These are phyloP conservation scores for Vickermania ingenoplastis DNA, from an alignment of 208 protist genomes.

Conservation along the genomic window DNA sequence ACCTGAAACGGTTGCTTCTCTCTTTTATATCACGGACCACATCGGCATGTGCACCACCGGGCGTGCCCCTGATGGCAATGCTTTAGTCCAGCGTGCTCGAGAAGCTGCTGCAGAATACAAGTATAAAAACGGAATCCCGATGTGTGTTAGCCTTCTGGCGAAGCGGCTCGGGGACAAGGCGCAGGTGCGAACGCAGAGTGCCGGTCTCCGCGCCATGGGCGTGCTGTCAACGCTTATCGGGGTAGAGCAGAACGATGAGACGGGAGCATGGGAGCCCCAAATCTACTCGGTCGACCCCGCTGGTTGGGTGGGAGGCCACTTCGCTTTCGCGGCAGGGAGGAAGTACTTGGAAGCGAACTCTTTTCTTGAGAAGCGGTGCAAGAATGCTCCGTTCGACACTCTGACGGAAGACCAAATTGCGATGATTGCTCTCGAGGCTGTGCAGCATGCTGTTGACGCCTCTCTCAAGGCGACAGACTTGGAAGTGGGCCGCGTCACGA, in stretches of 20 bases:
- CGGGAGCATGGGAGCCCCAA: constrained; percentile 68
- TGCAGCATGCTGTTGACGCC: constrained; percentile 67
- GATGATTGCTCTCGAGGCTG: constrained; percentile 71
- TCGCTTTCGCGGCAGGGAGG: constrained; percentile 85
- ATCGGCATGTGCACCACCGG: constrained; percentile 96
- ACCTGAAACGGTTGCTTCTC: constrained; percentile 90
- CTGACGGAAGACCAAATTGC: constrained; percentile 68
- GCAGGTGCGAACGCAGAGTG: constrained; percentile 97
- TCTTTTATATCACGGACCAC: constrained; percentile 91
- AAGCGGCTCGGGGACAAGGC: constrained; percentile 94
- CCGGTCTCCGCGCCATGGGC: constrained; percentile 92
- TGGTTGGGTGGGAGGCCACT: constrained; percentile 89
- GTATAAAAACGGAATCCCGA: constrained; percentile 93
- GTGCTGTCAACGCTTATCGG: constrained; percentile 90
- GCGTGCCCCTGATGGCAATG: constrained; percentile 83
- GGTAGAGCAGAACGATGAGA: constrained; percentile 89
- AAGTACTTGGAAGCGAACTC: constrained; percentile 95
- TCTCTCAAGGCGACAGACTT: constrained; percentile 70
- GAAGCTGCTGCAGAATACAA: constrained; percentile 94
- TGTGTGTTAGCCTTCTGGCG: constrained; percentile 93
- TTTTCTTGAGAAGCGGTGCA: constrained; percentile 95
- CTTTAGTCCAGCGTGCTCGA: constrained; percentile 90
- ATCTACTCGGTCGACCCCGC: constrained; percentile 94
- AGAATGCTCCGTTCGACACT: constrained; percentile 67
- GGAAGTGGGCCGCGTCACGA: constrained; percentile 69